These are phyloP conservation scores for Botrytis sinoallii DNA, from an alignment of 2,329 filamentous ascomycete species.

Conservation along the genomic window DNA sequence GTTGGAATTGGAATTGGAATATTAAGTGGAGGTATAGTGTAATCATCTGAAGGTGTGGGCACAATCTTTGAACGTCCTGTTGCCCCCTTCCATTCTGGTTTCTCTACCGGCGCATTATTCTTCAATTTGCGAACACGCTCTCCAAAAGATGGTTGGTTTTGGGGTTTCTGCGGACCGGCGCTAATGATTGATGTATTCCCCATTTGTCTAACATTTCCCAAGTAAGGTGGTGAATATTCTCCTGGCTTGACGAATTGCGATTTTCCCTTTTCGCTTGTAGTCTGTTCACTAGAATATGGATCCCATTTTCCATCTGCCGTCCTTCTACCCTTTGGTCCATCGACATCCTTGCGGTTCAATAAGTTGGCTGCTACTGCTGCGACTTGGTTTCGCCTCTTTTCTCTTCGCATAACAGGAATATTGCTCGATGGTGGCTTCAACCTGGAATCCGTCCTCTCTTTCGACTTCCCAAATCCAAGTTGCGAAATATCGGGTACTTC, in stretches of 20 bases:
- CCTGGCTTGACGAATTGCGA: slow-evolving; percentile 56
- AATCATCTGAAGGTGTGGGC: slow-evolving; percentile 61
- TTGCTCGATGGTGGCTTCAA: slow-evolving; percentile 30
- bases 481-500: slow-evolving; percentile 34
- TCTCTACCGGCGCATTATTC: slow-evolving; percentile 32
- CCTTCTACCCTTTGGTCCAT: slow-evolving; percentile 25
- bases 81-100: slow-evolving; percentile 68
- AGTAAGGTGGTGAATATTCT: slow-evolving; percentile 41
- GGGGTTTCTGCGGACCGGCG: slow-evolving; percentile 35
- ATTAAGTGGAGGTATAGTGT: slow-evolving; percentile 53
- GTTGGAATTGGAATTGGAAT: slow-evolving; percentile 46
- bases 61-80: slow-evolving; percentile 66
- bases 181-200: slow-evolving; percentile 32
- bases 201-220: slow-evolving; percentile 23
- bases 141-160: slow-evolving; percentile 40
- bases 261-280: slow-evolving; percentile 53
- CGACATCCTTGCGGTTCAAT: slow-evolving; percentile 29
- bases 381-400: slow-evolving; percentile 35
- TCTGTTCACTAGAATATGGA: slow-evolving; percentile 63
- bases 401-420: slow-evolving; percentile 36
- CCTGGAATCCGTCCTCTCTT: slow-evolving; percentile 15
- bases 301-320: slow-evolving; percentile 56
- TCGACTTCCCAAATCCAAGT: slow-evolving; percentile 23
- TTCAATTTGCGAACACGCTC: slow-evolving; percentile 47
- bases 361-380: slow-evolving; percentile 31